phyloP scores from a whole-genome alignment of 495 filamentous ascomycete species.

The Penicillium steckii region DNA sequence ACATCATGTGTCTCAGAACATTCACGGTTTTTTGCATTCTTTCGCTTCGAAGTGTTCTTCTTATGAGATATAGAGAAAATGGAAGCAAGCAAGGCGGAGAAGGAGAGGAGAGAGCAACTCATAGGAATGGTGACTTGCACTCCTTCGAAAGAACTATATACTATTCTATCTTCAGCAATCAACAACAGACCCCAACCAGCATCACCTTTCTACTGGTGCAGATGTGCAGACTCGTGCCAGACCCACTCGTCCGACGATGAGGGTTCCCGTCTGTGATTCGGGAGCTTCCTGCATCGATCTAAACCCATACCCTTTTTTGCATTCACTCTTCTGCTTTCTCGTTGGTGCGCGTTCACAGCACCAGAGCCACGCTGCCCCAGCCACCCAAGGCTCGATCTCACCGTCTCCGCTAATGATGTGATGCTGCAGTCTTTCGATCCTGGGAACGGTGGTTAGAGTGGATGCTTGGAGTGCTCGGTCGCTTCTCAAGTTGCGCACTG shows the following conservation, averaged over 20 bases:
- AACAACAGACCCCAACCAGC: not conserved
- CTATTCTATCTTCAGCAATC: not conserved
- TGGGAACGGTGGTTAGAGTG: constrained; percentile 9
- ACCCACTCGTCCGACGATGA: constrained; percentile 17
- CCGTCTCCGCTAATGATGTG: constrained; percentile 39
- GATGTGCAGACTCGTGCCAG: constrained; percentile 3
- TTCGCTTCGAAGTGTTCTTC: no score
- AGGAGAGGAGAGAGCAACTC: not conserved
- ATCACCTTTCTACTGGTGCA: constrained; percentile 4
- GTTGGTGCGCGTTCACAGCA: constrained; percentile 32
- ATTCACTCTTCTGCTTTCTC: constrained; percentile 30
- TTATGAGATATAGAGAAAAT: no score
- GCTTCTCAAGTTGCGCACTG: constrained; percentile 9
- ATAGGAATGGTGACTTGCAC: no score
- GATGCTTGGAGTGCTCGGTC: constrained; percentile 4
- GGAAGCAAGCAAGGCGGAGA: not conserved
- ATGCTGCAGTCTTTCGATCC: constrained; percentile 16
- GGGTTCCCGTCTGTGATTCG: constrained; percentile 28
- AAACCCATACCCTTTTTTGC: constrained; percentile 17
- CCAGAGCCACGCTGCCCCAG: constrained; percentile 26
- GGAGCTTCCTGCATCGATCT: constrained; percentile 27
- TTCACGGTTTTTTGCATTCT: not conserved
- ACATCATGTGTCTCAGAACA: constrained; percentile 24
- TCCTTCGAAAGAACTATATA: not conserved
- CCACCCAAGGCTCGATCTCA: constrained; percentile 34